Base-by-base conservation (phyloP, 2,329 filamentous ascomycete species). In the Fusarium sarcochroum region DNA sequence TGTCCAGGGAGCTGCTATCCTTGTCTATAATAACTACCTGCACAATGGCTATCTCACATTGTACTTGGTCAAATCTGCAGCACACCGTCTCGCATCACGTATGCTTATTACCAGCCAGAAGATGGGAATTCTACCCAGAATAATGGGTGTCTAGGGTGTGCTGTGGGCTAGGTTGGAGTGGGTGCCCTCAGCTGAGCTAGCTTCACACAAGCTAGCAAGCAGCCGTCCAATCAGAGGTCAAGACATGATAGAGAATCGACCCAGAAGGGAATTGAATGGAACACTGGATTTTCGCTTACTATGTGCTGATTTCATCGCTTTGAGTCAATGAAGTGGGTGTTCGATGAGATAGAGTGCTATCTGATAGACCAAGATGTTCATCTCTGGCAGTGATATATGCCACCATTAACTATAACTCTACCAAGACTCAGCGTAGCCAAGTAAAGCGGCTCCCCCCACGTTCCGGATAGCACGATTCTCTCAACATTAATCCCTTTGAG, bases 101-200 rank as follows among this genome's bases (percentile, higher is more conserved):
- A 69, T 46, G 41, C 49, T 40, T 47, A 8, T 42, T n/a, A 37
- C 48, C 37, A 50, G 37, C 40, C 45, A 37, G n/a, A 30, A 44
- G 27, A 64, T 44, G 42, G 41, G 21, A 47, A 60, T 52, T 51
- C 18, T 46, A 56, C 23, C 37, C 40, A 62, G 47, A 62, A 48
- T 52, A 47, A 51, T 66, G 60, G 41, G 47, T 66, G 60, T 69
- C 52, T 65, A 66, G 64, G 63, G 61, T 64, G 66, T 51, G 55
- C 45, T 47, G 37, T 18, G 35, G 20, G 60, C 62, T 64, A 46
- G 20, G 49, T 35, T 23, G 50, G 40, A 15, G 55, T 50, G 54
- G 45, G 38, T 30, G 32, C 32, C 32, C 51, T 35, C 30, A 47
- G 44, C 58, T 58, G n/a, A 49, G 18, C 38, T 51, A 60, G 45